Evolutionary conservation across 345 rosid genomes (phyloP).

Genomic region (Geranium brycei): DNA sequence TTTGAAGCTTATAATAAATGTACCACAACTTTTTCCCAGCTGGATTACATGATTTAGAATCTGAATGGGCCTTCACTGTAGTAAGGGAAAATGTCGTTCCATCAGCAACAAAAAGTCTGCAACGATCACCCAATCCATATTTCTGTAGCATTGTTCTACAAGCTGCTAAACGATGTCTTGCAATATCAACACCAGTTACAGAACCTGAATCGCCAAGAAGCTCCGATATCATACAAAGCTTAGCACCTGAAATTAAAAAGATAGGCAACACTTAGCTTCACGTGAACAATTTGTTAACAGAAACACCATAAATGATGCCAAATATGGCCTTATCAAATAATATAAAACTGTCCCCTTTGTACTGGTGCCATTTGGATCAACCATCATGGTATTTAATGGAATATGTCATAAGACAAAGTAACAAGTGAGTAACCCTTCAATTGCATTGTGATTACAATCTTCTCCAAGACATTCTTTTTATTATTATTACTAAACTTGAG

Average conservation of each 20-base stretch:
- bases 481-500: not conserved
- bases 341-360: not conserved
- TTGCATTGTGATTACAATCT: not conserved
- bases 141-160: conserved; percentile 81
- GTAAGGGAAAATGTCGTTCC: conserved; percentile 60
- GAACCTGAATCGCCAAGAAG: conserved; percentile 66
- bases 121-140: conserved; percentile 53
- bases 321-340: not conserved
- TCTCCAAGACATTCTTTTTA: not conserved
- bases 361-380: no score
- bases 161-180: conserved; percentile 78
- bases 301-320: not conserved
- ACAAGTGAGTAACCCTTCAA: no score
- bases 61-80: conserved; percentile 26
- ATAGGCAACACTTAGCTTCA: not conserved
- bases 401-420: not conserved
- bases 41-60: conserved; percentile 26
- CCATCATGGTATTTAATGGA: not conserved
- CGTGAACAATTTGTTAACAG: not conserved
- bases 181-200: conserved; percentile 82
- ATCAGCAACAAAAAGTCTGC: conserved; percentile 77
- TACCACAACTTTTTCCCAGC: conserved; percentile 2
- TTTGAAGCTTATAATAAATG: conserved; percentile 2
- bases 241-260: conserved; percentile 59
- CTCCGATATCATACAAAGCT: conserved; percentile 78